phyloP scores from a whole-genome alignment of 306 rosid genomes.

The Styphnolobium japonicum region DNA sequence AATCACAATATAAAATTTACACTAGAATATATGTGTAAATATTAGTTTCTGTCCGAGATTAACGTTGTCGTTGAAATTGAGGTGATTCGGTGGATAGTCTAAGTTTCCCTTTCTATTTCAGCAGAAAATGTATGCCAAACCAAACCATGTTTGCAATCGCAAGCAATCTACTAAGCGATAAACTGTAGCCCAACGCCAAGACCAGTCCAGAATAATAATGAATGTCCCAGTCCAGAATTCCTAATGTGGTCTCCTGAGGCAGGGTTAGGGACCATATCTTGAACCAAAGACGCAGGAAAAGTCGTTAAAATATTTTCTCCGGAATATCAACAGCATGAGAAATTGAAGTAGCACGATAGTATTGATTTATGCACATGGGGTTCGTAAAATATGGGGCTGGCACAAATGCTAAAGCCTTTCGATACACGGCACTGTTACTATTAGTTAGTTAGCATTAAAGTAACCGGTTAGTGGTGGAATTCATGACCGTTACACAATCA shows the following conservation, averaged over 20 bases:
- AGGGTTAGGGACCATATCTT: slow-evolving; percentile 6
- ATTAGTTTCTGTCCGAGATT: too few species aligned
- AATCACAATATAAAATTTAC: too few species aligned
- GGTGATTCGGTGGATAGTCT: background rate
- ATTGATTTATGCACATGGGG: slow-evolving; percentile 4
- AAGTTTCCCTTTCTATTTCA: background rate
- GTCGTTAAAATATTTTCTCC: background rate
- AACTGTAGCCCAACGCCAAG: background rate
- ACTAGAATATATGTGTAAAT: too few species aligned
- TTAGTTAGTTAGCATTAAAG: background rate
- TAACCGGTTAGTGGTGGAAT: background rate
- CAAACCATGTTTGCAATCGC: background rate
- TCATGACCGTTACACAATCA: slow-evolving; percentile 24
- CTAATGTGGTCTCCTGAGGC: background rate
- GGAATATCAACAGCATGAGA: background rate
- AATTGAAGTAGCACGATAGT: background rate
- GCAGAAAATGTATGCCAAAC: background rate
- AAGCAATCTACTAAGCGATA: slow-evolving; percentile 16
- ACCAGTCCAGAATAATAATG: background rate
- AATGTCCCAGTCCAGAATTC: background rate
- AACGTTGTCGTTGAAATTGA: background rate
- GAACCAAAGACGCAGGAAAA: background rate
- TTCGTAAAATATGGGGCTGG: background rate
- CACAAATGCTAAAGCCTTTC: slow-evolving; percentile 21
- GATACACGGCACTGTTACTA: background rate